Evolutionary conservation across 768 basidiomycete genomes (phyloP).

Genomic region (Podaxis sp.): DNA sequence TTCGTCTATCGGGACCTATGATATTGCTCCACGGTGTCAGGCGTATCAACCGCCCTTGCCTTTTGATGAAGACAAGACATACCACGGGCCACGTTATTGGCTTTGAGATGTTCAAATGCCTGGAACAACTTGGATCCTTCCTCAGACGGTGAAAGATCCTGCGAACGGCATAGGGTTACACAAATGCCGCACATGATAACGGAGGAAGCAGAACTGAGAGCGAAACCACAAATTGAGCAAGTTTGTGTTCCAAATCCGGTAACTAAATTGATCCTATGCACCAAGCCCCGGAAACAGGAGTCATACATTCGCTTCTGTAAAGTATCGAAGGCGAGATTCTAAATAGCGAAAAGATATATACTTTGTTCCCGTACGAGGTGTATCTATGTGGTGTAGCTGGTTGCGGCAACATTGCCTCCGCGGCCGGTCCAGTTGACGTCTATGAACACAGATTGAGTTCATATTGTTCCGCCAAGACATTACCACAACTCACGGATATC

Average conservation of each 20-base stretch:
- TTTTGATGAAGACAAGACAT: conserved; percentile 13
- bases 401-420: conserved; percentile 91
- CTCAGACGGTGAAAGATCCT: background rate
- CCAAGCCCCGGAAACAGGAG: conserved; percentile 6
- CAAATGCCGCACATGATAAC: conserved; percentile 10
- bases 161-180: background rate
- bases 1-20: conserved; percentile 66
- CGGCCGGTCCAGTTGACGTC: conserved; percentile 99
- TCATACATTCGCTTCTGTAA: background rate
- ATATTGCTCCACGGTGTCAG: background rate
- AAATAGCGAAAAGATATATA: background rate
- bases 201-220: background rate
- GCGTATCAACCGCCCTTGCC: background rate
- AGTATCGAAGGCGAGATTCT: conserved; percentile 1
- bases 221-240: background rate
- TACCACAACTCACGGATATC: conserved; percentile 73
- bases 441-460: conserved; percentile 20
- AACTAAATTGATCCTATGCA: background rate
- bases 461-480: background rate
- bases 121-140: background rate
- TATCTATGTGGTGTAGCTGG: conserved; percentile 64
- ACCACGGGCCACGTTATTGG: conserved; percentile 61
- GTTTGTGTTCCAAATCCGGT: background rate
- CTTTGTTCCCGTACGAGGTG: conserved; percentile 3
- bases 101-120: conserved; percentile 6